Evolutionary conservation across 2,329 filamentous ascomycete genomes (phyloP).

Genomic region (Paraconiothyrium brasiliense): DNA sequence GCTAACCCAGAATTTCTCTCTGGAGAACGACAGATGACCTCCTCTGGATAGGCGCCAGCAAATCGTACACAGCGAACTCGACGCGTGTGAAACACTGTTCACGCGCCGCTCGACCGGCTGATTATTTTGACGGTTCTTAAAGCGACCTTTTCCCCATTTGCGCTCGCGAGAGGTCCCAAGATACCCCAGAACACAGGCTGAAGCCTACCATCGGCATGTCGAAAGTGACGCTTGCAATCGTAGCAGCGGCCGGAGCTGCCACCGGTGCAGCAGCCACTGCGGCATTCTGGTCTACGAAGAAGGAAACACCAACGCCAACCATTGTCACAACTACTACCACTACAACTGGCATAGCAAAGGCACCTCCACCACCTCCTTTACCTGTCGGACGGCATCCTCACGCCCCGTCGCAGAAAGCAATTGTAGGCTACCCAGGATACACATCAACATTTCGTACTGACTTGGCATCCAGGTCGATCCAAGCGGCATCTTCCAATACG

Average conservation of each 20-base stretch:
- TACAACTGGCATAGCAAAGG: conserved; percentile 35
- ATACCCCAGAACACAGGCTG: background rate
- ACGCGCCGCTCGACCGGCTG: conserved; percentile 46
- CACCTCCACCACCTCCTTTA: conserved; percentile 35
- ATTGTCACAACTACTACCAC: conserved; percentile 49
- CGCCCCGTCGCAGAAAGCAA: background rate
- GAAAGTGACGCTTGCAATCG: conserved; percentile 60
- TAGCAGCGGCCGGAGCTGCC: conserved; percentile 59
- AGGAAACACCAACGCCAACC: conserved; percentile 37
- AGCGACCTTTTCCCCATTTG: conserved; percentile 14
- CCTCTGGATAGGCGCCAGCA: conserved; percentile 34
- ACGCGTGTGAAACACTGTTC: conserved; percentile 49
- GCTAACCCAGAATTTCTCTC: conserved; percentile 26
- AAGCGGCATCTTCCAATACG: conserved; percentile 63
- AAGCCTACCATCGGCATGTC: conserved; percentile 53
- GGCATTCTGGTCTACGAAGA: conserved; percentile 53
- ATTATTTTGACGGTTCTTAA: conserved; percentile 33
- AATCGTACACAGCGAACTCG: conserved; percentile 36
- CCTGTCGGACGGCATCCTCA: conserved; percentile 23
- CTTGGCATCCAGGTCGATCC: conserved; percentile 54
- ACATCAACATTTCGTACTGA: background rate
- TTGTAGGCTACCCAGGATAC: background rate
- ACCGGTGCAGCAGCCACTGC: conserved; percentile 60
- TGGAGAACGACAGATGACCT: conserved; percentile 41
- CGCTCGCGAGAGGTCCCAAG: background rate